Conservation (phyloP, 2,329 filamentous ascomycete species). For the Ceratocystis destructans region DNA sequence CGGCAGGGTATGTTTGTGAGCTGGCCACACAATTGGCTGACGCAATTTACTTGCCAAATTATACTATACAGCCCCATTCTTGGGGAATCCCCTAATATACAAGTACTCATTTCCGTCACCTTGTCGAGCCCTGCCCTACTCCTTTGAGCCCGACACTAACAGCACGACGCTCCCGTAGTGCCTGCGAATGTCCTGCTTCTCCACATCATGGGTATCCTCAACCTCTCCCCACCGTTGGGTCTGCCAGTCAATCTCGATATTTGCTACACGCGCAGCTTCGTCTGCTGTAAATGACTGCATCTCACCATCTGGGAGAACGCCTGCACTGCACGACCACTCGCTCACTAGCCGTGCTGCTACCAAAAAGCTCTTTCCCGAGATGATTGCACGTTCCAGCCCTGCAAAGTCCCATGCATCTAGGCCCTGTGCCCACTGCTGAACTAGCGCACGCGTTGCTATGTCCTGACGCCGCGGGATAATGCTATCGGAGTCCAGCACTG, state of each 20-base stretch:
- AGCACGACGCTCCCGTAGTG: slow-evolving; percentile 81
- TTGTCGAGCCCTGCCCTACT: neutral
- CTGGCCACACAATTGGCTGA: neutral
- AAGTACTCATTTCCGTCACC: neutral
- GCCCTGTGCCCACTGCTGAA: slow-evolving; percentile 61
- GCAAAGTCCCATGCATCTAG: slow-evolving; percentile 71
- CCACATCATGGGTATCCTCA: slow-evolving; percentile 94
- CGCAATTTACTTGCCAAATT: neutral
- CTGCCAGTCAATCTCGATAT: slow-evolving; percentile 81
- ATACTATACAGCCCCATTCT: slow-evolving; percentile 8
- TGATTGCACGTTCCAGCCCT: slow-evolving; percentile 65
- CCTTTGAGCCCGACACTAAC: slow-evolving; percentile 50
- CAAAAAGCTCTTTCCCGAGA: slow-evolving; percentile 79
- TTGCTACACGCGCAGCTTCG: slow-evolving; percentile 64
- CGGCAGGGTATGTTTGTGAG: neutral
- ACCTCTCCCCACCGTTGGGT: slow-evolving; percentile 88
- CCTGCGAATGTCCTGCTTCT: slow-evolving; percentile 73
- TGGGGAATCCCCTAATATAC: neutral
- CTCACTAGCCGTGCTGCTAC: slow-evolving; percentile 61
- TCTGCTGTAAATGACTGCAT: slow-evolving; percentile 58
- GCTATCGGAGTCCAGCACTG: slow-evolving; percentile 63
- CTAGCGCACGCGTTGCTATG: slow-evolving; percentile 59
- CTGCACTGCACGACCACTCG: slow-evolving; percentile 70
- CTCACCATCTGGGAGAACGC: slow-evolving; percentile 25
- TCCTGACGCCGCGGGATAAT: slow-evolving; percentile 66